Base-by-base conservation (phyloP, 805 yeast species). In the Ascoidea rubescens region DNA sequence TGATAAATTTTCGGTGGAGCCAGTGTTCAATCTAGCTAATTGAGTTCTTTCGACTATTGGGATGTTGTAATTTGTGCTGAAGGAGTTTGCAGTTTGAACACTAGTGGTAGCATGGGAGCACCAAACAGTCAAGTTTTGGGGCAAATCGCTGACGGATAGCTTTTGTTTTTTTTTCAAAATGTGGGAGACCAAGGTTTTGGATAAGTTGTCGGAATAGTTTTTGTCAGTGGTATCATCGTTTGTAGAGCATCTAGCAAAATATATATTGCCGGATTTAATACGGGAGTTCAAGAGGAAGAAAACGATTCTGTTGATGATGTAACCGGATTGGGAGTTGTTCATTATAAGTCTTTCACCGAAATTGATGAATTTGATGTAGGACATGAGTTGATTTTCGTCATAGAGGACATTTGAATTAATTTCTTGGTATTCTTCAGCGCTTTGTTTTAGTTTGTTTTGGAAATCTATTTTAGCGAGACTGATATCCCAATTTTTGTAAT, bases 251-350 rank as follows among this genome's bases (percentile, higher is more conserved):
- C 95, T 71, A 1, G 98, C 96, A 69, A 93, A 89, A 65, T 81
- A 93, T n/a, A 93, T 87, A 32, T 90, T 80, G 0, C 98, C 97
- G 50, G 79, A 74, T 64, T 88, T 87, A 61, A 88, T 84, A 58
- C 91, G 78, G 10, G 93, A 75, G 68, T 93, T 93, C 88, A 93
- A 87, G 64, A 93, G 72, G 66, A 87, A 93, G 65, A 87, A 88
- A 31, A 93, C 89, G 50, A 93, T 93, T 62, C 93, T 84, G 64
- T 91, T 88, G 54, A 88, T 81, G 64, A 93, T 73, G 65, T 91
- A 93, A 16, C 96, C 97, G 60, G 87, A 79, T 57, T 84, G 84
- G 46, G 90, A 81, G 62, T 86, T 80, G 67, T 87, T 85, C 54
- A 90, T 76, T 48, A 85, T 80, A 53, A 91, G 74, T 57, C 84